phyloP scores from a whole-genome alignment of 2,329 filamentous ascomycete species.

The Ophiobolus disseminans region DNA sequence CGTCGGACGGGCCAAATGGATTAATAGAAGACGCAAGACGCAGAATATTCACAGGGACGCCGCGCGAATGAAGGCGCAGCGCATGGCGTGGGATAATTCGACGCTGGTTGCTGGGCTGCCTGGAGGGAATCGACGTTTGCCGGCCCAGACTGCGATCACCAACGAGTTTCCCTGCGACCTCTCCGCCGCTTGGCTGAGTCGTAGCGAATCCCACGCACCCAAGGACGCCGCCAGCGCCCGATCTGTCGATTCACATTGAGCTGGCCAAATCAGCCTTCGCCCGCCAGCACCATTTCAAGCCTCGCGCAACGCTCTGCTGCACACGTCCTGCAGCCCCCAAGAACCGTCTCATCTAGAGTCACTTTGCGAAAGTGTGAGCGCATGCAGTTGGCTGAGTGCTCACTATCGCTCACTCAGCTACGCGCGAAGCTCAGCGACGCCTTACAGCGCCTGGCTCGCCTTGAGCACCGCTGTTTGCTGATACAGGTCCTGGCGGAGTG shows the following conservation, averaged over 20 bases:
- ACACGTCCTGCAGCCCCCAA: conserved; percentile 11
- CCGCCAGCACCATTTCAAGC: conserved; percentile 18
- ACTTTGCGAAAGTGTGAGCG: conserved; percentile 9
- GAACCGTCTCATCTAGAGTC: conserved; percentile 16
- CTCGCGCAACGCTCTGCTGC: conserved; percentile 29
- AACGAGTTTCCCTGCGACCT: conserved; percentile 26
- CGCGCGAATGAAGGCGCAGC: conserved; percentile 32
- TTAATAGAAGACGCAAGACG: conserved; percentile 23
- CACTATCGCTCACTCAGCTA: conserved; percentile 21
- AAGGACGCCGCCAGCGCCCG: conserved; percentile 15
- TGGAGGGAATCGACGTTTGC: conserved; percentile 16
- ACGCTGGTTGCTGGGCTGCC: conserved; percentile 21
- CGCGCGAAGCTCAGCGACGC: conserved; percentile 11
- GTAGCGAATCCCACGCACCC: conserved; percentile 25
- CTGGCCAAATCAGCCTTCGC: conserved; percentile 20
- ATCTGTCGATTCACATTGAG: conserved; percentile 15
- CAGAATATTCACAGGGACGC: conserved; percentile 22
- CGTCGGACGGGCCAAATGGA: conserved; percentile 26
- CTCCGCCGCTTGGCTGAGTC: conserved; percentile 18
- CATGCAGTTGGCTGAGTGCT: conserved; percentile 7
- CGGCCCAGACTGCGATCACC: conserved; percentile 26
- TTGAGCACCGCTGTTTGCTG: not conserved
- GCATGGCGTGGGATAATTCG: conserved; percentile 26
- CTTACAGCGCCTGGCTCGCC: conserved; percentile 17
- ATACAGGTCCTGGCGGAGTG: not conserved